These are phyloP conservation scores for Gonium pectorale DNA, from an alignment of 139 green algal genomes.

Conservation along the genomic window DNA sequence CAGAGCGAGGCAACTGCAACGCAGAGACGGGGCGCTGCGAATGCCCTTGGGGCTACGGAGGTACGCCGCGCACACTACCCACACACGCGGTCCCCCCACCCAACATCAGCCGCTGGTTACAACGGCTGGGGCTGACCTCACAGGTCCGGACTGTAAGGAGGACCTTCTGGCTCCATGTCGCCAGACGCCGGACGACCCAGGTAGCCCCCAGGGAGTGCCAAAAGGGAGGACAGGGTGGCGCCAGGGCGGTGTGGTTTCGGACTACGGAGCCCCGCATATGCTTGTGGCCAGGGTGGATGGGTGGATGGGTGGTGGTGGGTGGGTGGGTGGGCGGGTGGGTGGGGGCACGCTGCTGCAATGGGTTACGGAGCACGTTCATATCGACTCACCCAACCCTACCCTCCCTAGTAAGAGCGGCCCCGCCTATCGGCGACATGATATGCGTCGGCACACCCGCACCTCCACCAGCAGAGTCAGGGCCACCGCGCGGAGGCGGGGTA, in stretches of 20 bases:
- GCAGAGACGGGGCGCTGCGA: not conserved
- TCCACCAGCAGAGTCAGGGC: too few relatives aligned
- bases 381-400: too few relatives aligned
- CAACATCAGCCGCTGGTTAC: not conserved
- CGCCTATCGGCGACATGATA: too few relatives aligned
- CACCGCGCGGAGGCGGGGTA: too few relatives aligned
- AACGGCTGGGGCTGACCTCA: not conserved
- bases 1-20: conserved; percentile 16
- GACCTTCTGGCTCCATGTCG: conserved; percentile 9
- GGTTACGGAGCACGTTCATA: not conserved
- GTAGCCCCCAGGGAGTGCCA: not conserved
- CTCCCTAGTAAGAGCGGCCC: too few relatives aligned
- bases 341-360: not conserved
- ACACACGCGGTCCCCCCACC: not conserved
- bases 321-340: not conserved
- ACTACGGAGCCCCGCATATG: too few relatives aligned
- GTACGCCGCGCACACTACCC: not conserved
- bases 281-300: not conserved
- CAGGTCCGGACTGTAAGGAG: conserved; percentile 7
- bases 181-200: conserved; percentile 12
- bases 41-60: conserved; percentile 22
- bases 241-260: too few relatives aligned
- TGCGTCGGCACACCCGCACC: too few relatives aligned
- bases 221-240: too few relatives aligned
- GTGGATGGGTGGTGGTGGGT: not conserved